These are phyloP conservation scores for Waltergamsia citrina DNA, from an alignment of 2,329 filamentous ascomycete species.

Conservation along the genomic window DNA sequence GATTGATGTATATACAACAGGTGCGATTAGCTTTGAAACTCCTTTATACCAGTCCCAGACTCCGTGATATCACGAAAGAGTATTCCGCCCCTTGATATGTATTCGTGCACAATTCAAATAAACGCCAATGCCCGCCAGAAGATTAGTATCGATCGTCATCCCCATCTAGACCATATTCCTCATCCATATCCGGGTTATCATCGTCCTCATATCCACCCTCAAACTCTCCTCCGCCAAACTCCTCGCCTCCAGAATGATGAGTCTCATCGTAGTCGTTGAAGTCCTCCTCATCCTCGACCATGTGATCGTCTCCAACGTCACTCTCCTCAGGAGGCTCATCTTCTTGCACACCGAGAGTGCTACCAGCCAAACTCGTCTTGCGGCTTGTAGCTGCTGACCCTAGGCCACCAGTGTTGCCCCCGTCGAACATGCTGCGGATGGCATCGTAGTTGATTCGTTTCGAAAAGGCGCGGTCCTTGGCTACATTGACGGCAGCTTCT, in stretches of 20 bases:
- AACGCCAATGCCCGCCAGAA: too few relatives aligned
- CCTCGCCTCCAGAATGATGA: slow-evolving; percentile 20
- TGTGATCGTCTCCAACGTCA: slow-evolving; percentile 22
- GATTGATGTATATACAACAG: too few relatives aligned
- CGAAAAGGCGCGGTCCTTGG: slow-evolving; percentile 59
- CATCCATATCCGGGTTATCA: slow-evolving; percentile 27
- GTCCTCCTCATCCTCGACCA: slow-evolving; percentile 17
- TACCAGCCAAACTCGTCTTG: slow-evolving; percentile 26
- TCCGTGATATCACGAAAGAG: too few relatives aligned
- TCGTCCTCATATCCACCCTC: slow-evolving; percentile 23
- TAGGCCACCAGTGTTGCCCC: slow-evolving; percentile 29
- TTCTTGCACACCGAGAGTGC: slow-evolving; percentile 15
- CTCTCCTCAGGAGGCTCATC: slow-evolving; percentile 24
- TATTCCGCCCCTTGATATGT: too few relatives aligned
- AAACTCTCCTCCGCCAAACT: slow-evolving; percentile 13
- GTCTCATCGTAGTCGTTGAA: slow-evolving; percentile 25
- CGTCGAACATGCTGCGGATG: slow-evolving; percentile 47
- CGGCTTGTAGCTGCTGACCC: slow-evolving; percentile 42
- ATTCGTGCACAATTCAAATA: too few relatives aligned
- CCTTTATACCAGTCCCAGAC: too few relatives aligned
- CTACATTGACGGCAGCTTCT: slow-evolving; percentile 58
- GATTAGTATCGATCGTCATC: slow-evolving; percentile 8
- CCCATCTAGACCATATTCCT: slow-evolving; percentile 21
- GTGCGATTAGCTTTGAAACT: too few relatives aligned
- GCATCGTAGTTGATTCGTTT: slow-evolving; percentile 68